Percentiles rank a stretch among this genome's conserved stretches.
Evolutionary conservation across 345 rosid genomes (phyloP).

Genomic region (Erucastrum elatum): DNA sequence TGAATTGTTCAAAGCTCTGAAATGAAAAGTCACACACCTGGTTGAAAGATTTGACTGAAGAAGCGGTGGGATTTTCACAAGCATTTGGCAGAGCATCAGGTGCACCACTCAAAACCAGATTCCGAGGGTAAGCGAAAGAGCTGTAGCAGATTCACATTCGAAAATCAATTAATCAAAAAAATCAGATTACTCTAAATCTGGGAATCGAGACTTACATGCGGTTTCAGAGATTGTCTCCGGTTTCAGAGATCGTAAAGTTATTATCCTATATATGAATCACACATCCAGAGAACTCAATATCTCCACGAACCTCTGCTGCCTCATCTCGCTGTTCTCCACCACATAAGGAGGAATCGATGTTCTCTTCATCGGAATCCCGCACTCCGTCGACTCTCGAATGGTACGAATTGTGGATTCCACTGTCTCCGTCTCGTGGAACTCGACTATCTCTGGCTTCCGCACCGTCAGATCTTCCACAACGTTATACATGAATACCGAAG

Average conservation of each 20-base stretch:
- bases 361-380: slow-evolving; percentile 87
- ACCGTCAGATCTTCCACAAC: slow-evolving; percentile 98
- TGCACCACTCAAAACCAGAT: slow-evolving; percentile 2
- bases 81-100: slow-evolving; percentile 39
- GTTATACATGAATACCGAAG: slow-evolving; percentile 79
- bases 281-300: slow-evolving; percentile 76
- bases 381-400: slow-evolving; percentile 83
- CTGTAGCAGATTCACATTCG: slow-evolving; percentile 16
- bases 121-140: slow-evolving; percentile 23
- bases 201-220: slow-evolving; percentile 8
- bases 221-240: background rate
- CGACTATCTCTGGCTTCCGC: slow-evolving; percentile 93
- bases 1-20: background rate
- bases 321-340: no score
- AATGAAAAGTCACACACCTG: slow-evolving; percentile 40
- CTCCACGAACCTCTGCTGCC: slow-evolving; percentile 46
- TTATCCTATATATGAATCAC: no score
- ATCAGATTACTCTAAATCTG: background rate
- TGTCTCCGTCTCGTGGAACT: slow-evolving; percentile 80
- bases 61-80: slow-evolving; percentile 36
- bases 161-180: background rate
- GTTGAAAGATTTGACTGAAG: slow-evolving; percentile 41
- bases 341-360: slow-evolving; percentile 25
- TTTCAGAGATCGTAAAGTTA: no score
- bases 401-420: slow-evolving; percentile 81